These are phyloP conservation scores for Moesziomyces sp. DNA, from an alignment of 1,284 basidiomycete species.

Conservation along the genomic window DNA sequence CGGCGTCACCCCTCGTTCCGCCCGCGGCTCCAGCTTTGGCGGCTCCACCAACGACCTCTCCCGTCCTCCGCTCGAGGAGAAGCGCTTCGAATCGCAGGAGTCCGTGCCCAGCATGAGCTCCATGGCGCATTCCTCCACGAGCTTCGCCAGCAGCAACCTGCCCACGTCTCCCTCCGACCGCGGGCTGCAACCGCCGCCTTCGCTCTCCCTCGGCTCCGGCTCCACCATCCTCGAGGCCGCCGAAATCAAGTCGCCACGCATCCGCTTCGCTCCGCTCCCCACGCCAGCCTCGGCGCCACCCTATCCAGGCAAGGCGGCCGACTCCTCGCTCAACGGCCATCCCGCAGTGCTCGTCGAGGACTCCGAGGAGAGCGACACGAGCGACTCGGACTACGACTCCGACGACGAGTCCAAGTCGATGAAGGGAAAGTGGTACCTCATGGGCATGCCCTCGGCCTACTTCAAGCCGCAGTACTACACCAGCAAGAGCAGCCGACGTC, in stretches of 20 bases:
- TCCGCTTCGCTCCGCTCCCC: constrained; percentile 56
- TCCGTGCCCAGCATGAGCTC: constrained; percentile 48
- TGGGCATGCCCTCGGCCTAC: constrained; percentile 59
- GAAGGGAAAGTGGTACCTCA: constrained; percentile 62
- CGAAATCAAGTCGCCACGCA: constrained; percentile 37
- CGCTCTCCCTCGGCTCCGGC: constrained; percentile 4
- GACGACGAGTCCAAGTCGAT: constrained; percentile 34
- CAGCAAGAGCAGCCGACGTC: constrained; percentile 32
- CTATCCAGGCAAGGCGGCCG: constrained; percentile 4
- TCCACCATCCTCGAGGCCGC: constrained; percentile 15
- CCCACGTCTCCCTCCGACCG: constrained; percentile 20
- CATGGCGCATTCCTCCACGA: constrained; percentile 28
- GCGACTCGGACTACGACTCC: constrained; percentile 43
- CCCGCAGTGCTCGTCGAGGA: constrained; percentile 17
- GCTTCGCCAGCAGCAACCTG: constrained; percentile 30
- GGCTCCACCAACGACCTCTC: constrained; percentile 25
- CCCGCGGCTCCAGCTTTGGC: constrained; percentile 35
- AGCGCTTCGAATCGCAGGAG: constrained; percentile 45
- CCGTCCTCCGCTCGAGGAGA: constrained; percentile 27
- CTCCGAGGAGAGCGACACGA: constrained; percentile 22
- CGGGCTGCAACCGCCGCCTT: constrained; percentile 3
- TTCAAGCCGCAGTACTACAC: constrained; percentile 56
- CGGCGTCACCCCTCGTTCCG: constrained; percentile 13
- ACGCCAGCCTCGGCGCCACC: constrained; percentile 24
- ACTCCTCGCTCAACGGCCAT: constrained; percentile 4